Evolutionary conservation across 345 rosid genomes (phyloP).

Genomic region (Capsella bursapastoris): DNA sequence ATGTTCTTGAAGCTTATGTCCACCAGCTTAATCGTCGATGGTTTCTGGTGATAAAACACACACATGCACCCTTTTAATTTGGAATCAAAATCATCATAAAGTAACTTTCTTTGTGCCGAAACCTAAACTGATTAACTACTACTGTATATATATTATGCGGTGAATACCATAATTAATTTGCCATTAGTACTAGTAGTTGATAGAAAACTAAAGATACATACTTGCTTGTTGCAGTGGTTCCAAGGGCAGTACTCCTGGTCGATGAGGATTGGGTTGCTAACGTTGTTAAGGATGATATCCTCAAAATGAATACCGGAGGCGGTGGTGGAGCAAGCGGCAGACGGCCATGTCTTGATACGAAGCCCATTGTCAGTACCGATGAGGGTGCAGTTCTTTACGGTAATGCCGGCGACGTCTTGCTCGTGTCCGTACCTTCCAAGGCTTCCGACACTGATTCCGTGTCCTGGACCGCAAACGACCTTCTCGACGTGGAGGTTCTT

Average conservation of each 20-base stretch:
- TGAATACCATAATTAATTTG: too few relatives aligned
- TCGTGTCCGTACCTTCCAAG: slow-evolving; percentile 49
- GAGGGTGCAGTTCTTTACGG: slow-evolving; percentile 42
- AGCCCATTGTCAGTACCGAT: slow-evolving; percentile 49
- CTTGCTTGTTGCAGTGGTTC: slow-evolving; percentile 46
- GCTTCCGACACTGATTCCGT: slow-evolving; percentile 54
- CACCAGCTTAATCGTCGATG: slow-evolving; percentile 37
- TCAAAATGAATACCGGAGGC: slow-evolving; percentile 41
- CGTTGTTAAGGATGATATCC: slow-evolving; percentile 36
- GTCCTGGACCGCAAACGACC: slow-evolving; percentile 45
- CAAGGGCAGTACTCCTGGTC: slow-evolving; percentile 49
- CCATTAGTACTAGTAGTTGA: too few relatives aligned
- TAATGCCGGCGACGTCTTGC: slow-evolving; percentile 41
- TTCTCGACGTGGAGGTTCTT: slow-evolving; percentile 38
- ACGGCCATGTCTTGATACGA: slow-evolving; percentile 55
- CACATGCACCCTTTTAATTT: background rate
- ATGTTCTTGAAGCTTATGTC: slow-evolving; percentile 42
- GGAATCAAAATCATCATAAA: background rate
- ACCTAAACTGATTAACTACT: background rate
- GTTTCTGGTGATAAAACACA: slow-evolving; percentile 5
- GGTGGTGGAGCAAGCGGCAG: slow-evolving; percentile 37
- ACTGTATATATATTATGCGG: too few relatives aligned
- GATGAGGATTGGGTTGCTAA: slow-evolving; percentile 43
- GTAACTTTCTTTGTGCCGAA: too few relatives aligned
- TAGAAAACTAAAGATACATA: slow-evolving; percentile 1